Evolutionary conservation across 306 rosid genomes (phyloP), one percentile per base, ranked within the genome.

Genomic region (Fragaria nilgerrensis): DNA sequence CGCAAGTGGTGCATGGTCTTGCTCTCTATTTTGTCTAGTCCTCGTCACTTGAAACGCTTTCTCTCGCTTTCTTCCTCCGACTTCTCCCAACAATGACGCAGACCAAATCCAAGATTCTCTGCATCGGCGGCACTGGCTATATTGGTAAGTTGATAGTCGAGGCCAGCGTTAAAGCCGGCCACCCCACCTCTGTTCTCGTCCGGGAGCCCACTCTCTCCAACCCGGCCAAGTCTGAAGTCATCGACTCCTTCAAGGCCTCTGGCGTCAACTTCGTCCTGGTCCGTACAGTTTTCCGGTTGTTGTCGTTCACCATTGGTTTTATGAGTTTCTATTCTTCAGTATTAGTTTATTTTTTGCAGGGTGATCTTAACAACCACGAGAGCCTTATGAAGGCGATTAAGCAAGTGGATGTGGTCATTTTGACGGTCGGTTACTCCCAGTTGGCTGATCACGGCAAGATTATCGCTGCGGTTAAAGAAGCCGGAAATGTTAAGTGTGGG

Each of bases 401-500:
- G 83, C 81, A 81, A 37, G 85, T 84, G 34, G 85, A 84, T 56
- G 87, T 84, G 16, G 87, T 84, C 29, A 74, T 81, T 2, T 84
- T 83, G 29, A 81, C 87, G 1, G 78, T 81, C 45, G 83, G 85
- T 22, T 76, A 73, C 36, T 65, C 0, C 55, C 76, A 75, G 73
- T 41, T 84, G 49, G 68, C 66, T 3, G 69, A 81, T 78, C 85
- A 84, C 56, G 76, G 43, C 37, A 78, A 75, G 49, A 75, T 84
- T 81, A 65, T 81, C 47, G 75, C 68, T 13, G 88, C 88, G 43
- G 81, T 84, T 49, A 84, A 84, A 65, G 81, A 81, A 63, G 83
- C 85, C 14, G 88, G 88, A 10, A 81, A 81, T 59, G 70, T 84
- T 29, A 84, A 84, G 85, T n/a, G n/a, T n/a, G n/a, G n/a, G n/a